Base-by-base conservation (phyloP, 495 filamentous ascomycete species). In the Umbilicaria muhlenbergii region DNA sequence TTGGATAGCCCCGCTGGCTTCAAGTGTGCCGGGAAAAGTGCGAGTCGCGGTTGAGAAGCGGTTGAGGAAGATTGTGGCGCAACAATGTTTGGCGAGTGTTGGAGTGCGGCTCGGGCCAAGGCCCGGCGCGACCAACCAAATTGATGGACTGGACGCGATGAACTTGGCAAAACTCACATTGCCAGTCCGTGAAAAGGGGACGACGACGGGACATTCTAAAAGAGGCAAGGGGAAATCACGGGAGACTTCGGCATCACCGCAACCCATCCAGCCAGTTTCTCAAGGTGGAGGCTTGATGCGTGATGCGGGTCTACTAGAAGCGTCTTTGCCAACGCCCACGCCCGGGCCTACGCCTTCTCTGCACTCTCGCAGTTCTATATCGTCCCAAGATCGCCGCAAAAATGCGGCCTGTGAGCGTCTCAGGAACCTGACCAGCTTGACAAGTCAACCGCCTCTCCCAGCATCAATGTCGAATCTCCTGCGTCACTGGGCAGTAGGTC, bases 41-140 rank as follows among this genome's bases (percentile, higher is more conserved):
- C 58, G 68, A 11, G 51, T 66, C 1, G 51, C 53, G 41, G 65
- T 68, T 46, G 68, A 68, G 43, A 65, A 56, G 47, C 42, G 56
- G 12, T 52, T 69, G 21, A 56, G 68, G 39, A 51, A 53, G 3
- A 38, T 71, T 28, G 58, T 63, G 21, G 59, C 56, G 13, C 62
- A 69, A 36, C 45, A 71, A 17, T 48, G 58, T 39, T 45, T 71
- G 14, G 55, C 68, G 34, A 56, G 53, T 11, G 40, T 38, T 32
- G 39, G 35, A 28, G 37, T 49, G 18, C 33, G 41, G 32, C 11
- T 48, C 18, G 19, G 38, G 10, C 32, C 19, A 13, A 43, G 24
- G n/a, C 18, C n/a, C n/a, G 32, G 43, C 34, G 28, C 31, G 12
- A 19, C 15, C 14, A n/a, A 32, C 19, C 34, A 31, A 14, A 46